Conservation (phyloP, 306 rosid species). For the Vachellia pachyceras region DNA sequence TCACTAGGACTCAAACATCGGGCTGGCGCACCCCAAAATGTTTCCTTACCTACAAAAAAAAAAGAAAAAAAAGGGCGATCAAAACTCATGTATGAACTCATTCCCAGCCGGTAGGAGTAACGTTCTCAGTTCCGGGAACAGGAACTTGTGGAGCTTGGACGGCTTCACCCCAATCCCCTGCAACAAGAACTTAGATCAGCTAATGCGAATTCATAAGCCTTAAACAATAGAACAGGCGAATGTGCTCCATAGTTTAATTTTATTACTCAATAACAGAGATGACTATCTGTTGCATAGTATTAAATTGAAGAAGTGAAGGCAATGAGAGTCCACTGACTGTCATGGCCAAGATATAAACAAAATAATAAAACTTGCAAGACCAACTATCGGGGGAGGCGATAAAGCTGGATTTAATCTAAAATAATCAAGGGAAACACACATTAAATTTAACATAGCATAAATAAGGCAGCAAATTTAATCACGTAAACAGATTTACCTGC, state of each 20-base stretch:
- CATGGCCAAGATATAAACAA: not conserved
- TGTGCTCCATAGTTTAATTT: not conserved
- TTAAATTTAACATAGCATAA: not conserved
- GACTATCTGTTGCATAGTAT: not conserved
- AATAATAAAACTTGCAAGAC: not conserved
- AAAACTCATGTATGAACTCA: slow-evolving; percentile 16
- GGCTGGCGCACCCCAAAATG: not conserved
- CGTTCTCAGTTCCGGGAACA: not conserved
- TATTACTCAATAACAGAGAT: not conserved
- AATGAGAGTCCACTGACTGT: not conserved
- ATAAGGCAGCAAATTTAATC: not conserved
- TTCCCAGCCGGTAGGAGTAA: slow-evolving; percentile 43
- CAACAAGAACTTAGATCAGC: slow-evolving; percentile 13
- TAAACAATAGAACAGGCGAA: not conserved
- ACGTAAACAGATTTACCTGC: slow-evolving; percentile 20
- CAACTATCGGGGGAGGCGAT: not conserved
- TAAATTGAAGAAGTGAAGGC: not conserved
- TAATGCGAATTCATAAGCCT: not conserved
- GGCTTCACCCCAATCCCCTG: slow-evolving; percentile 42
- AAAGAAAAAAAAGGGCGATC: not conserved
- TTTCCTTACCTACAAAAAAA: not conserved
- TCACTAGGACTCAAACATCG: not conserved
- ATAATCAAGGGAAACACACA: not conserved
- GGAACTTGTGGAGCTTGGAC: slow-evolving; percentile 38
- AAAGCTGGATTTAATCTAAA: not conserved